Evolutionary conservation across 495 filamentous ascomycete genomes (phyloP), one percentile per base, ranked within the genome.

Genomic region (Viridothelium virens): DNA sequence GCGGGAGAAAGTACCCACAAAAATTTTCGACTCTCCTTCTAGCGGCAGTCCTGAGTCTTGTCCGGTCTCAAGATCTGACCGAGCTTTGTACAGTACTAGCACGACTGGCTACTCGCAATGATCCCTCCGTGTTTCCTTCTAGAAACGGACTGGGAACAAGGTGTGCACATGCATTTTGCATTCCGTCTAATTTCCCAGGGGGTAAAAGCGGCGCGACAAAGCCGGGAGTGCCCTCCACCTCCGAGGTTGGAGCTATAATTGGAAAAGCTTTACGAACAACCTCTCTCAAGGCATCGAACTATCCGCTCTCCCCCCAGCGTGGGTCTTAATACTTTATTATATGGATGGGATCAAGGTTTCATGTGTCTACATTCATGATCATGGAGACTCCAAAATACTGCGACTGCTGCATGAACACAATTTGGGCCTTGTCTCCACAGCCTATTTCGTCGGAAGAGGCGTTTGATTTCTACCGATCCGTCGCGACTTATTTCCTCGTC

Each of bases 11-110:
- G 5, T 11, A 59, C 53, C 53, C 53, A 59, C 53, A 7, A 18
- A 59, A 59, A 36, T 59, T 59, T 59, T 59, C 53, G 53, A 59
- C 10, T 59, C 14, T 1, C 53, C 53, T 59, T 59, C 53, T 59
- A 59, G 53, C 53, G 53, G 25, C 25, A 25, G 25, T 25, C 25
- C 25, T 25, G 6, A 59, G 7, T 59, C 53, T 7, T 31, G 10
- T 59, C 53, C 53, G 53, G 53, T 59, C 31, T 59, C 53, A 14
- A 59, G 53, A 59, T 59, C 53, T 59, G 53, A 34, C 53, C 36
- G 10, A 59, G 36, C 31, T 36, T 14, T 18, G 53, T 33, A 25
- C 25, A 25, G 25, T 25, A 25, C 25, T 25, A 25, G 25, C 25
- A 25, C 25, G 25, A 25, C 25, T n/a, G 53, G 53, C 53, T 36